Conservation (phyloP, 2,329 filamentous ascomycete species). For the Pseudogymnoascus sp. region DNA sequence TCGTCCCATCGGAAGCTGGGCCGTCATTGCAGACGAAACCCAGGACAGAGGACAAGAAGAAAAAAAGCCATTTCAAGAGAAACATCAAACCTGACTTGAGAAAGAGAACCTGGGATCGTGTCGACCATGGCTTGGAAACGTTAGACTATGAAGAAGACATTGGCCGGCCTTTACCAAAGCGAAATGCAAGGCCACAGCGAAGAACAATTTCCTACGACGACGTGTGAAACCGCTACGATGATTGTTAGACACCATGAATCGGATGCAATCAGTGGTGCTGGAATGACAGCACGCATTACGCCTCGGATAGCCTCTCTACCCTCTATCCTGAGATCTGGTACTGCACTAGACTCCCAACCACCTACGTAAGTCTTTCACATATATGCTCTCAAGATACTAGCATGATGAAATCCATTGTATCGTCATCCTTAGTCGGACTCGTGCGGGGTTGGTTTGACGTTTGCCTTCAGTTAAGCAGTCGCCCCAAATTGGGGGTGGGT, state of each 20-base stretch:
- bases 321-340: background rate
- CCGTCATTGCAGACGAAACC: background rate
- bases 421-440: constrained; percentile 95
- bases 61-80: constrained; percentile 33
- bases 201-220: constrained; percentile 40
- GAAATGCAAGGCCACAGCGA: constrained; percentile 31
- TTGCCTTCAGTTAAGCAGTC: constrained; percentile 11
- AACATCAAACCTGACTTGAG: constrained; percentile 50
- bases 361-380: background rate
- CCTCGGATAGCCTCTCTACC: background rate
- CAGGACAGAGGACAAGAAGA: constrained; percentile 2
- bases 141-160: constrained; percentile 50
- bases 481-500: constrained; percentile 18
- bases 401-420: constrained; percentile 83
- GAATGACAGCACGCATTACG: background rate
- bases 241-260: background rate
- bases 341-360: background rate
- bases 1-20: background rate
- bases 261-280: background rate
- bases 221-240: constrained; percentile 27
- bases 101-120: constrained; percentile 60
- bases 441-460: constrained; percentile 26
- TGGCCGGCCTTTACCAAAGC: constrained; percentile 15
- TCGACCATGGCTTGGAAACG: constrained; percentile 51
- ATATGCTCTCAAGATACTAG: constrained; percentile 15